Conservation (phyloP, 176 grass and related monocot genomes). For the Secale cereale region DNA sequence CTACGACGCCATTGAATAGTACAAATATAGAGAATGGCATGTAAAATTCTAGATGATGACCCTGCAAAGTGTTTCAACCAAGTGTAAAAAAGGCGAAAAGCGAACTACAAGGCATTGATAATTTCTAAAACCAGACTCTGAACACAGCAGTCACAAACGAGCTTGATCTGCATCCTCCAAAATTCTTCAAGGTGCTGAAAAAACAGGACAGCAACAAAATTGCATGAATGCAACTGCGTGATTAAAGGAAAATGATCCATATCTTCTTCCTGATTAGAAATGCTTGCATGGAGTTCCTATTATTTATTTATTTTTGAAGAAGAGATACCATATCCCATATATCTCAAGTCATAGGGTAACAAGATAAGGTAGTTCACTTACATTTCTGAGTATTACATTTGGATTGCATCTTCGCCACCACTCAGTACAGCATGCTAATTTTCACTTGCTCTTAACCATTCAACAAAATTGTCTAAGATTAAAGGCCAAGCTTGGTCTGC, state of each 20-base stretch:
- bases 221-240: background rate
- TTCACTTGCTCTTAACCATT: constrained; percentile 81
- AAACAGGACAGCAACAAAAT: background rate
- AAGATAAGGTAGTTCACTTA: constrained; percentile 18
- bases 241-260: background rate
- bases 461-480: constrained; percentile 99
- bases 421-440: constrained; percentile 39
- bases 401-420: constrained; percentile 14
- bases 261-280: background rate
- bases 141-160: background rate
- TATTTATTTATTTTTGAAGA: background rate
- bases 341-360: background rate
- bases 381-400: constrained; percentile 38
- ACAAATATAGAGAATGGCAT: constrained; percentile 13
- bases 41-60: constrained; percentile 33
- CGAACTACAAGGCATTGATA: constrained; percentile 9
- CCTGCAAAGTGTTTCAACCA: constrained; percentile 21
- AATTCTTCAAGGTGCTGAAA: constrained; percentile 36
- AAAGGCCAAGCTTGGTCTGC: constrained; percentile 89
- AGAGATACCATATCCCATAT: background rate
- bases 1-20: constrained; percentile 28
- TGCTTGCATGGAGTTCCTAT: background rate
- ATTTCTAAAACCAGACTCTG: constrained; percentile 24
- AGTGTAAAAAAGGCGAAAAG: constrained; percentile 25
- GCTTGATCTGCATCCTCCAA: constrained; percentile 29